A percentile compares a stretch with the other conserved stretches of the same genome.
Conservation (phyloP, 495 filamentous ascomycete species). For the Penicillium cinerascens region DNA sequence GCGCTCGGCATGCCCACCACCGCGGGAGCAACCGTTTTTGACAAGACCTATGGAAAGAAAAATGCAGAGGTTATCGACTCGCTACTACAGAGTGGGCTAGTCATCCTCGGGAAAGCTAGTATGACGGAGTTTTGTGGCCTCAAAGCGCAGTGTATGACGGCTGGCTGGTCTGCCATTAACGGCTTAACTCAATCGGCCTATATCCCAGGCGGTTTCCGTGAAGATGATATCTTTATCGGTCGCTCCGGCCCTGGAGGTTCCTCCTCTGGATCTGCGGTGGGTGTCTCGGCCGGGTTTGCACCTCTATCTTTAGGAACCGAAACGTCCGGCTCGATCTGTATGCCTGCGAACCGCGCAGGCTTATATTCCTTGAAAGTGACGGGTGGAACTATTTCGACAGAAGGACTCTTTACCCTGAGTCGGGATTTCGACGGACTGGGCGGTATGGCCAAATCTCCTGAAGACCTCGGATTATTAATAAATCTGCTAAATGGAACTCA, state of each 20-base stretch:
- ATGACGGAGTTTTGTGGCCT: background rate
- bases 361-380: background rate
- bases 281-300: background rate
- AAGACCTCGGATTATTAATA: conserved; percentile 3
- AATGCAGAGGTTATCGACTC: background rate
- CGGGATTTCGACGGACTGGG: background rate
- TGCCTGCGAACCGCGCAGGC: background rate
- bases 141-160: background rate
- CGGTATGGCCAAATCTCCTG: background rate
- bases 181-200: background rate
- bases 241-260: too few relatives aligned
- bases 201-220: too few relatives aligned
- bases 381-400: background rate
- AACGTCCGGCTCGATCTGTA: background rate
- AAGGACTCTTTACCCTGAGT: background rate
- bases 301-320: background rate
- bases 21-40: background rate
- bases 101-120: background rate
- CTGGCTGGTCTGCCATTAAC: background rate
- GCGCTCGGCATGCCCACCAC: background rate
- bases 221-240: too few relatives aligned
- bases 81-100: background rate
- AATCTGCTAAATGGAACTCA: conserved; percentile 19
- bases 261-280: background rate
- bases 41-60: background rate